Base-by-base conservation (phyloP, 768 basidiomycete species). In the Peribolospora baueri region DNA sequence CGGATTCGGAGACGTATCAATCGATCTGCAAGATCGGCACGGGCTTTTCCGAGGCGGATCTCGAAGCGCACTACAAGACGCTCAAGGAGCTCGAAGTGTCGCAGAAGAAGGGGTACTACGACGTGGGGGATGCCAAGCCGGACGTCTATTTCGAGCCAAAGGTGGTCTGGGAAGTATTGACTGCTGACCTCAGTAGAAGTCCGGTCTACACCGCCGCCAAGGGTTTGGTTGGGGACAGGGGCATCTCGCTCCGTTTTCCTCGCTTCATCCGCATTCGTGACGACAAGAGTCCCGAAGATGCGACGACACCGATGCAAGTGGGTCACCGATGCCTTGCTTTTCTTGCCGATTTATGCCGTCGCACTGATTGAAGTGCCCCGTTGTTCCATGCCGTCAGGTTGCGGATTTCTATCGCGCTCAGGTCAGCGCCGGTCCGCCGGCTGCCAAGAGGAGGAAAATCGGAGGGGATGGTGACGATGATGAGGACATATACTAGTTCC, bases 21-120 rank as follows among this genome's bases (percentile, higher is more conserved):
- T 88, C 90, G 4, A 87, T 97, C 53, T 97, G 93, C 75, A 98
- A 98, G 68, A 93, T 98, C 61, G 93, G 93, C 7, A 98, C 93
- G 0, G 93, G 93, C 2, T 97, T 98, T 70, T 84, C 82, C 55
- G 93, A 98, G 62, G 93, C 97, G 65, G 74, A 76, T 56, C 68
- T 98, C 42, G 78, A 82, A 63, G 68, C 74, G 11, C 84, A 91
- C 63, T 82, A 81, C 67, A 76, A 82, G n/a, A 70, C 75, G 3
- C 74, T 98, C 38, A 80, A 82, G 59, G 80, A 85, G 10, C 73
- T 88, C 43, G 85, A 83, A 70, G 68, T 72, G 48, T 70, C 70
- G 14, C 80, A 78, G 55, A 73, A 75, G 53, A 75, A 84, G 51
- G 80, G 82, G 0, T 86, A 95, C 65, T 74, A 93, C 60, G 87